These are phyloP conservation scores for Xylaria sp. DNA, from an alignment of 2,329 filamentous ascomycete genomes.

Conservation along the genomic window DNA sequence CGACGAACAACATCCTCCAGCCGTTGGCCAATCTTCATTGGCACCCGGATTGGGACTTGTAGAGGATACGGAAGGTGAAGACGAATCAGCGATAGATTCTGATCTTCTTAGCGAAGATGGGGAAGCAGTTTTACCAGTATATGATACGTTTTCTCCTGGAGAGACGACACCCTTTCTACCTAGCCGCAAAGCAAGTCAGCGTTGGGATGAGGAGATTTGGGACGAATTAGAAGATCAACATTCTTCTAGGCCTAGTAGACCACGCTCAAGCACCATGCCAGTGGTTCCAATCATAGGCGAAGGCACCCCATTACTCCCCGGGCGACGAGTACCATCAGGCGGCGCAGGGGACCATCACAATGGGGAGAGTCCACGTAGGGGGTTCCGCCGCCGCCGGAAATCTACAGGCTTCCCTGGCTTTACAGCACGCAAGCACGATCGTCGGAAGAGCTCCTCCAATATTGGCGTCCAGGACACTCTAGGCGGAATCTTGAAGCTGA, in stretches of 20 bases:
- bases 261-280: slow-evolving; percentile 62
- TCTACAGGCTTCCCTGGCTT: slow-evolving; percentile 72
- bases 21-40: slow-evolving; percentile 73
- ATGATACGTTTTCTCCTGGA: slow-evolving; percentile 60
- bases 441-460: slow-evolving; percentile 52
- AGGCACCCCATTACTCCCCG: slow-evolving; percentile 53
- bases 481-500: slow-evolving; percentile 63
- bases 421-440: slow-evolving; percentile 59
- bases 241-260: slow-evolving; percentile 55
- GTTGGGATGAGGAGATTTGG: slow-evolving; percentile 85
- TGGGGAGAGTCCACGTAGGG: slow-evolving; percentile 43
- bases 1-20: slow-evolving; percentile 74
- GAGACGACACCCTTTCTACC: slow-evolving; percentile 54
- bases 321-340: slow-evolving; percentile 42
- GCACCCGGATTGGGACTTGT: slow-evolving; percentile 85
- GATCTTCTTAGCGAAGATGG: slow-evolving; percentile 59
- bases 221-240: slow-evolving; percentile 84
- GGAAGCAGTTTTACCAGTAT: slow-evolving; percentile 51
- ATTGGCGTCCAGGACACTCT: slow-evolving; percentile 59
- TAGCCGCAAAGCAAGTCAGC: slow-evolving; percentile 59
- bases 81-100: slow-evolving; percentile 64
- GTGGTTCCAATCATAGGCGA: slow-evolving; percentile 48
- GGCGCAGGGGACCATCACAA: slow-evolving; percentile 33
- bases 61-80: slow-evolving; percentile 72
- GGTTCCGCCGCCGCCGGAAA: slow-evolving; percentile 60